phyloP scores from a whole-genome alignment of 306 rosid species.

The Acacia crassicarpa region DNA sequence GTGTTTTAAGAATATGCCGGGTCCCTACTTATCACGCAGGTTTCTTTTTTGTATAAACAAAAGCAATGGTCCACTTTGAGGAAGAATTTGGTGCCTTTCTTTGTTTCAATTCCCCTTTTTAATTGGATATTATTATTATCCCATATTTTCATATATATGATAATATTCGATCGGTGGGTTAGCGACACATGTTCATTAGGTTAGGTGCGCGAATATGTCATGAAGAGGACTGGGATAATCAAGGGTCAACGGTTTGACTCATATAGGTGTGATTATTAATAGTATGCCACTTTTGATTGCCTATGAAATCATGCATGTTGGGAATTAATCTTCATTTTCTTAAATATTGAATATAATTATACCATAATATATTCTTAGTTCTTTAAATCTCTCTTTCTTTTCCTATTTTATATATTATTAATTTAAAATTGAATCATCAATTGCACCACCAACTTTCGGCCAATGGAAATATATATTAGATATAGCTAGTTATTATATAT shows the following conservation, averaged over 20 bases:
- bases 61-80: slow-evolving; percentile 7
- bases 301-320: not conserved
- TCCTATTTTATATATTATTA: not conserved
- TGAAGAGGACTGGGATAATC: not conserved
- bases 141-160: not conserved
- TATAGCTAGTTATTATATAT: not conserved
- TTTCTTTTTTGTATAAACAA: not conserved
- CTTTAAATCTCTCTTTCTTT: not conserved
- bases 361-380: not conserved
- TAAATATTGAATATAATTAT: not conserved
- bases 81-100: not conserved
- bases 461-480: not conserved
- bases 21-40: not conserved
- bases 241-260: slow-evolving; percentile 6
- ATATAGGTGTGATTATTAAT: not conserved
- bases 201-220: not conserved
- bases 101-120: not conserved
- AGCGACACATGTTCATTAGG: not conserved
- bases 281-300: not conserved
- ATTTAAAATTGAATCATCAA: not conserved
- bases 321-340: not conserved
- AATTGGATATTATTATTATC: not conserved
- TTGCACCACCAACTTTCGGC: not conserved
- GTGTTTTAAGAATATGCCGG: not conserved
- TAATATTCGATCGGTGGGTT: not conserved